Conservation (phyloP, 2,329 filamentous ascomycete species). For the Neopestalotiopsis clavispora region DNA sequence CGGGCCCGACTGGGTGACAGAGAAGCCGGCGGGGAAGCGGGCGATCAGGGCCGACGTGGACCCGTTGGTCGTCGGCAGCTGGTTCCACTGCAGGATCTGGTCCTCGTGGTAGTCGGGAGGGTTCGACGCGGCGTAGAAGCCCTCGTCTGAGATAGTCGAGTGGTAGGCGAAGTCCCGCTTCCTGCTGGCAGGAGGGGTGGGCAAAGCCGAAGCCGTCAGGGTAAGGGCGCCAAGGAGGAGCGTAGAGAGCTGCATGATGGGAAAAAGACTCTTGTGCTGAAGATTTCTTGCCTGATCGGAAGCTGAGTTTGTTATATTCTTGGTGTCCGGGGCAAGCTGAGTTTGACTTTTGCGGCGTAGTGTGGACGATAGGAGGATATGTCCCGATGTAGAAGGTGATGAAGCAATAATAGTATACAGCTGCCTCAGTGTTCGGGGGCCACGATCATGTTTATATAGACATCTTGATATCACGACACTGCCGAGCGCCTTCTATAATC, state of each 20-base stretch:
- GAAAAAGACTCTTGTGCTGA: not conserved
- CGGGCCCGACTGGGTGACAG: not conserved
- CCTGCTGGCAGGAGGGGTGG: not conserved
- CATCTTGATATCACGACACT: not conserved
- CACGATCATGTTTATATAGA: slow-evolving; percentile 7
- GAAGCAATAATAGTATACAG: slow-evolving; percentile 1
- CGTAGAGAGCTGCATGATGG: slow-evolving; percentile 4
- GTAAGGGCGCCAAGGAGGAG: not conserved
- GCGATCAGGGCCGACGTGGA: slow-evolving; percentile 4
- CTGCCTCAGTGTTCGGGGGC: not conserved
- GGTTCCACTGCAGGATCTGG: slow-evolving; percentile 11
- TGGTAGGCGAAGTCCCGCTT: slow-evolving; percentile 4
- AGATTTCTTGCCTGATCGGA: not conserved
- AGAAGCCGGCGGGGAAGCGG: slow-evolving; percentile 10
- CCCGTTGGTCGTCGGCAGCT: not conserved
- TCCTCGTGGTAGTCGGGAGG: slow-evolving; percentile 14
- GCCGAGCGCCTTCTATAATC: not conserved
- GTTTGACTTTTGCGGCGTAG: not conserved
- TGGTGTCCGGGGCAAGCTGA: not conserved
- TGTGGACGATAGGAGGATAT: not conserved
- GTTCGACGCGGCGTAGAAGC: slow-evolving; percentile 10
- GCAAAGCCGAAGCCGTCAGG: slow-evolving; percentile 12
- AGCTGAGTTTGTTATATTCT: not conserved
- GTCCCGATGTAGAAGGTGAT: slow-evolving; percentile 11
- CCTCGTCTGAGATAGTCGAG: slow-evolving; percentile 11